A percentile compares a stretch with the other conserved stretches of the same genome.
These are phyloP conservation scores for Alternaria atra DNA, from an alignment of 2,329 filamentous ascomycete species.

Conservation along the genomic window DNA sequence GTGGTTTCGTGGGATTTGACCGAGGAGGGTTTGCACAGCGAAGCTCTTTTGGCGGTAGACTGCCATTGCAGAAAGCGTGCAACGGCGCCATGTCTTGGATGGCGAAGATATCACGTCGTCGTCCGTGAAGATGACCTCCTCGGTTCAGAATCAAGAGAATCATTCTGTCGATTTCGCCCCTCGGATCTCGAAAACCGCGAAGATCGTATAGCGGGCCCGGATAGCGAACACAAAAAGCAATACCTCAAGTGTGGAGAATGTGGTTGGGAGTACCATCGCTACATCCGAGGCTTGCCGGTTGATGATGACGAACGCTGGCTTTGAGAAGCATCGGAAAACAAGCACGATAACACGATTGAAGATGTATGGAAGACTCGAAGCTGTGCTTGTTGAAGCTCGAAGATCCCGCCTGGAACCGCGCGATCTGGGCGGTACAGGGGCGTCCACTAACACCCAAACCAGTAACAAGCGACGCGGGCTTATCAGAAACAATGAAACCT, in stretches of 20 bases:
- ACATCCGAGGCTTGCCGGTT: conserved; percentile 6
- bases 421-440: conserved; percentile 8
- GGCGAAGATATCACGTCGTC: neutral
- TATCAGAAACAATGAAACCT: conserved; percentile 8
- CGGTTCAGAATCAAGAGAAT: neutral
- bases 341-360: neutral
- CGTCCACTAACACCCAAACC: conserved; percentile 8
- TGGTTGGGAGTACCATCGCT: conserved; percentile 4
- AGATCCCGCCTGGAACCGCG: conserved; percentile 1
- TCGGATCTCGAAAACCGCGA: neutral
- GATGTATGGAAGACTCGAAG: conserved; percentile 2
- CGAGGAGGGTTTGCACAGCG: conserved; percentile 3
- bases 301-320: conserved; percentile 10
- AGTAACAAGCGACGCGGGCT: conserved; percentile 15
- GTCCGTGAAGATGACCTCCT: neutral
- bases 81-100: conserved; percentile 2
- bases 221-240: conserved; percentile 5
- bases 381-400: neutral
- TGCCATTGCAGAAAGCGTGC: conserved; percentile 1
- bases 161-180: conserved; percentile 3
- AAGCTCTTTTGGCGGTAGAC: conserved; percentile 2
- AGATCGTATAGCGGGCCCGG: neutral
- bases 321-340: neutral
- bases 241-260: conserved; percentile 3
- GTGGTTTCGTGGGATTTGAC: conserved; percentile 10